phyloP scores from a whole-genome alignment of 306 rosid genomes.

The Lotus japonicus region DNA sequence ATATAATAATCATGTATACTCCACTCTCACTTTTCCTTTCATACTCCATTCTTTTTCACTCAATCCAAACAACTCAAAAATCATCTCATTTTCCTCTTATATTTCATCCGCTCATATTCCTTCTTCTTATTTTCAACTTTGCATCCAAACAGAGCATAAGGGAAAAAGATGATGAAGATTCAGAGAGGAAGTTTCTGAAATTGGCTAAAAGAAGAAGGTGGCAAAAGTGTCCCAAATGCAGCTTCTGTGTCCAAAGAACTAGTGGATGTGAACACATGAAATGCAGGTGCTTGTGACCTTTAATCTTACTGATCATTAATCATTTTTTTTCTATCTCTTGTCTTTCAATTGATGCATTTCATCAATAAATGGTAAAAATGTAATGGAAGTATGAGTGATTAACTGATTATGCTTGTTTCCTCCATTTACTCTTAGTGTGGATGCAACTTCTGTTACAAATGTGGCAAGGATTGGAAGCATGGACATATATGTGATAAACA shows the following conservation, averaged over 20 bases:
- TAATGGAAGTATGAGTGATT: neutral
- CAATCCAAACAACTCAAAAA: no score
- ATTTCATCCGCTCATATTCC: no score
- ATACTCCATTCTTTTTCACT: no score
- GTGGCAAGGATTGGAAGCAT: neutral
- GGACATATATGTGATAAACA: neutral
- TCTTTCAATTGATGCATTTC: no score
- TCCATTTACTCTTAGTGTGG: neutral
- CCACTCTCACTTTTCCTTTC: no score
- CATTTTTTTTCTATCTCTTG: neutral
- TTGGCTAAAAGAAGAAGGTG: neutral
- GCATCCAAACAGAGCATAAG: no score
- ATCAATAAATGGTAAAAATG: neutral
- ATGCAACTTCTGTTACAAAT: constrained; percentile 5
- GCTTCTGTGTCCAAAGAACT: neutral
- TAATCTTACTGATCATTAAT: no score
- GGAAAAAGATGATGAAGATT: neutral
- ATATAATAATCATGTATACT: no score
- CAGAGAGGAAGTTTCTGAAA: neutral
- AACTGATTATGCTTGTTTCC: neutral
- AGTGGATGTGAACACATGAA: constrained; percentile 13
- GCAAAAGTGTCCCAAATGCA: constrained; percentile 6
- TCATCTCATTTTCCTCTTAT: no score
- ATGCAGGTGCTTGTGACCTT: constrained; percentile 16
- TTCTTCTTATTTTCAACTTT: no score